Conservation (phyloP, 169 alveolate species). For the Plasmodium gonderi region DNA sequence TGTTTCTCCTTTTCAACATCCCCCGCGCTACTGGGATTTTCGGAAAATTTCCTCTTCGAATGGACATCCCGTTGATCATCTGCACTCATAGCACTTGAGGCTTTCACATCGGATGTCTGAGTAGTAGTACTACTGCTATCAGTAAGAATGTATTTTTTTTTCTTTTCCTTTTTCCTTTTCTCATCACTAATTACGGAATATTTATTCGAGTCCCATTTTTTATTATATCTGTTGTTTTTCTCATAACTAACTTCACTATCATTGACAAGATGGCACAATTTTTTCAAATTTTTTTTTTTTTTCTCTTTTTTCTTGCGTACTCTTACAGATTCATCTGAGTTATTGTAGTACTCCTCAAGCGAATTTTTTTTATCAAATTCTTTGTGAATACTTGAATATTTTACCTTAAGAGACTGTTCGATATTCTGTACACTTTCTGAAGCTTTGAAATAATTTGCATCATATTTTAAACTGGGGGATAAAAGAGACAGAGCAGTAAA, state of each 20-base stretch:
- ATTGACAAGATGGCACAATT: background rate
- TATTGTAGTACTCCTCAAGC: conserved; percentile 28
- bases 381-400: conserved; percentile 23
- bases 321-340: background rate
- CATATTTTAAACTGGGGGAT: conserved; percentile 57
- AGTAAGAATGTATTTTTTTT: conserved; percentile 34
- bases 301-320: background rate
- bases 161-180: conserved; percentile 1
- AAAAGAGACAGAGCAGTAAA: conserved; percentile 52
- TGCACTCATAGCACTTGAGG: background rate
- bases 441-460: conserved; percentile 20
- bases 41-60: background rate
- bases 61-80: background rate
- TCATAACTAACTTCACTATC: conserved; percentile 16
- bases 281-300: conserved; percentile 39
- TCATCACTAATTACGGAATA: background rate
- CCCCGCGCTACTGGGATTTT: background rate
- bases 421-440: conserved; percentile 21
- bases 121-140: conserved; percentile 19
- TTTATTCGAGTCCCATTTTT: background rate
- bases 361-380: conserved; percentile 25
- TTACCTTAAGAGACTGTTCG: conserved; percentile 2
- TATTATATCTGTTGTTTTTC: background rate
- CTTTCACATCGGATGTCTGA: background rate
- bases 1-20: background rate